These are phyloP conservation scores for Monosporascus sp. DNA, from an alignment of 2,329 filamentous ascomycete genomes.

Conservation along the genomic window DNA sequence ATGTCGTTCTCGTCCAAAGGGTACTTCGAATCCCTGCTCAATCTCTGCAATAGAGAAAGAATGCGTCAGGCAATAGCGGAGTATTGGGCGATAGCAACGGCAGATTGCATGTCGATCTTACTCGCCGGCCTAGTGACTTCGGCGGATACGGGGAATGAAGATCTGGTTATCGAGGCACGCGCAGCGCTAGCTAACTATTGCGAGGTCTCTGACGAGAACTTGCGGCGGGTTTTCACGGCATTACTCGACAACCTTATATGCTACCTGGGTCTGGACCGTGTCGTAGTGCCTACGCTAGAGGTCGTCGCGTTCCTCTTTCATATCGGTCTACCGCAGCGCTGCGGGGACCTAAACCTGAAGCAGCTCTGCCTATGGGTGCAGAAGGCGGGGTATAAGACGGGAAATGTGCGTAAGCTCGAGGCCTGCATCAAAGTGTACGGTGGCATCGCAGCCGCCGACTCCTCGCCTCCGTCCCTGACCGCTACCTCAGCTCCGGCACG, in stretches of 20 bases:
- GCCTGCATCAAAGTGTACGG: slow-evolving; percentile 77
- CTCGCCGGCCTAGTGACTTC: slow-evolving; percentile 66
- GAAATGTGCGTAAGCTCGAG: slow-evolving; percentile 75
- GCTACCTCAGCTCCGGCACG: not conserved
- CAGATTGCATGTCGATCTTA: slow-evolving; percentile 45
- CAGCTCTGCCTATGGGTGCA: slow-evolving; percentile 65
- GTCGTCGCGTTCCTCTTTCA: slow-evolving; percentile 73
- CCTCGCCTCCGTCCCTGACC: not conserved
- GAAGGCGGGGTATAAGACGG: slow-evolving; percentile 75
- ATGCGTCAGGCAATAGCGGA: slow-evolving; percentile 32
- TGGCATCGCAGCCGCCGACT: slow-evolving; percentile 45
- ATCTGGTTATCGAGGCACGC: slow-evolving; percentile 64
- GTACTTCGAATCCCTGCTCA: slow-evolving; percentile 54
- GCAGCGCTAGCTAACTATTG: slow-evolving; percentile 57
- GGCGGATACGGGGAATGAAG: slow-evolving; percentile 72
- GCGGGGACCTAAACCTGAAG: slow-evolving; percentile 38
- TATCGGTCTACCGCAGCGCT: slow-evolving; percentile 42
- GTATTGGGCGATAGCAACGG: slow-evolving; percentile 25
- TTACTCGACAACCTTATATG: slow-evolving; percentile 49
- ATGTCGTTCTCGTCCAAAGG: slow-evolving; percentile 51
- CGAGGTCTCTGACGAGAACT: slow-evolving; percentile 30
- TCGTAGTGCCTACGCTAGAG: slow-evolving; percentile 71
- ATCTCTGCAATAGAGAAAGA: slow-evolving; percentile 32
- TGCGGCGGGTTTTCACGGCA: slow-evolving; percentile 41
- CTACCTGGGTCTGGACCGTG: slow-evolving; percentile 58